Conservation (phyloP, 768 basidiomycete species). For the Arthromyces matolae region DNA sequence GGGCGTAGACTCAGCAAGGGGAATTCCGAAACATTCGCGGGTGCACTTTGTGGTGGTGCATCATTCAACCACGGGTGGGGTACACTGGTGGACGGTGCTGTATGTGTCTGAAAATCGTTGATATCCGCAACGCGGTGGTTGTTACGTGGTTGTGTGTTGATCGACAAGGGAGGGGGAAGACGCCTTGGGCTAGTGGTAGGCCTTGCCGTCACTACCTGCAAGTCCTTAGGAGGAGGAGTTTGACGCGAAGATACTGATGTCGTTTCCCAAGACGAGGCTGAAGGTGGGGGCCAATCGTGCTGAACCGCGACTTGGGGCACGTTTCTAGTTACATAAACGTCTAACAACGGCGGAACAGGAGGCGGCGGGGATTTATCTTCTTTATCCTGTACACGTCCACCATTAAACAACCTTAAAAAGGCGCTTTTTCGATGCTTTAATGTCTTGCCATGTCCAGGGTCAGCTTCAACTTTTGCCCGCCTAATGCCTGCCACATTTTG, state of each 20-base stretch:
- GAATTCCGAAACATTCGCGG: conserved; percentile 60
- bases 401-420: conserved; percentile 75
- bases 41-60: conserved; percentile 54
- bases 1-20: conserved; percentile 68
- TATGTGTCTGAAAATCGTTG: conserved; percentile 24
- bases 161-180: conserved; percentile 37
- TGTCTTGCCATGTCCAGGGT: conserved; percentile 33
- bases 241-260: conserved; percentile 14
- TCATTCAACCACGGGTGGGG: conserved; percentile 24
- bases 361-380: conserved; percentile 46
- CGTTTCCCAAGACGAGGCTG: conserved; percentile 30
- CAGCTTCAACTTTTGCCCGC: conserved; percentile 39
- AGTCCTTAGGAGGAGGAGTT: conserved; percentile 5
- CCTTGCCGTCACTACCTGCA: background rate
- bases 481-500: conserved; percentile 37
- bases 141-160: conserved; percentile 32
- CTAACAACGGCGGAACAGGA: conserved; percentile 52
- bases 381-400: conserved; percentile 43
- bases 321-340: conserved; percentile 25
- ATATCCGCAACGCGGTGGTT: conserved; percentile 20
- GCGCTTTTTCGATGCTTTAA: conserved; percentile 79
- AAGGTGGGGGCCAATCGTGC: conserved; percentile 41
- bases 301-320: conserved; percentile 27
- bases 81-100: conserved; percentile 14
- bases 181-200: conserved; percentile 30